A percentile compares a stretch with the other conserved stretches of the same genome.
Conservation (phyloP, 163 green algal genomes). For the Chloromonas sp. region DNA sequence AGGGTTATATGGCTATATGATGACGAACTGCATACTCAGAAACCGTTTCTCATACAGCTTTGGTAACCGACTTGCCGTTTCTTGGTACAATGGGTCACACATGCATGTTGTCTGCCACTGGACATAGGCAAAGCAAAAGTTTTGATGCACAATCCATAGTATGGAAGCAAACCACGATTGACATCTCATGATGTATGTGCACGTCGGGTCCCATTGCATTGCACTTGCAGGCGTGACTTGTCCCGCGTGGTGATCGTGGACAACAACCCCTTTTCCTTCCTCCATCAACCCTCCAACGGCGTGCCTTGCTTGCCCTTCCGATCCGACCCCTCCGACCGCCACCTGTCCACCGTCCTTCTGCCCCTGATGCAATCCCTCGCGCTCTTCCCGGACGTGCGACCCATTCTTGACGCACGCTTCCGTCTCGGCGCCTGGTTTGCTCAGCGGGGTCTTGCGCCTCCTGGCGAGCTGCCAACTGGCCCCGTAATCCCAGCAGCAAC, state of each 20-base stretch:
- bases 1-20: too few relatives aligned
- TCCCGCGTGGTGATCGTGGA: constrained; percentile 56
- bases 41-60: too few relatives aligned
- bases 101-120: too few relatives aligned
- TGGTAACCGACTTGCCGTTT: too few relatives aligned
- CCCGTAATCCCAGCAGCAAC: not conserved
- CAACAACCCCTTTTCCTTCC: constrained; percentile 55
- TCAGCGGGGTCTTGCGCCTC: not conserved
- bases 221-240: constrained; percentile 24
- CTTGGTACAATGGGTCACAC: too few relatives aligned
- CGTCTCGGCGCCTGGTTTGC: constrained; percentile 10
- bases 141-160: too few relatives aligned
- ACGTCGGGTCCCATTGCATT: too few relatives aligned
- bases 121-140: too few relatives aligned
- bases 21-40: too few relatives aligned
- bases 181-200: too few relatives aligned
- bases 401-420: constrained; percentile 21
- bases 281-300: constrained; percentile 59
- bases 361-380: constrained; percentile 31
- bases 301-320: constrained; percentile 47
- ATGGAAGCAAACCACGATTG: too few relatives aligned
- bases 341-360: constrained; percentile 34
- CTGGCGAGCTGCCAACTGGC: not conserved
- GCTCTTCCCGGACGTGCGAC: constrained; percentile 25
- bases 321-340: constrained; percentile 24